Percentiles rank a stretch among this genome's conserved stretches.
Conservation (phyloP, 306 rosid genomes). For the Argentina anserina region DNA sequence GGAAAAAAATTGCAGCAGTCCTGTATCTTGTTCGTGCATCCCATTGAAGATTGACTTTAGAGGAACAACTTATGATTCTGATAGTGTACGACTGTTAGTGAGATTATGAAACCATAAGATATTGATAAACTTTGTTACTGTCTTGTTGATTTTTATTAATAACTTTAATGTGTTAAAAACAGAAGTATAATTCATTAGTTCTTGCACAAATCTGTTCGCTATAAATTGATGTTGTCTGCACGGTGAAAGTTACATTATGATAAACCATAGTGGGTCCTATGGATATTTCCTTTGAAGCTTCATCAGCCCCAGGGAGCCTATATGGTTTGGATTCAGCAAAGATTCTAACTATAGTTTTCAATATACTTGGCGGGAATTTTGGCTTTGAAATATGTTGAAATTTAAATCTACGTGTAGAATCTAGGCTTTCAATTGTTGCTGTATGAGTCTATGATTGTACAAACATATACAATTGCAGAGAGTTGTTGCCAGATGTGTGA, state of each 20-base stretch:
- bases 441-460: neutral
- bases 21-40: constrained; percentile 9
- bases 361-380: neutral
- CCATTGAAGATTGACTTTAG: constrained; percentile 6
- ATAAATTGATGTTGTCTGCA: neutral
- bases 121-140: neutral
- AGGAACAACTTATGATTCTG: constrained; percentile 4
- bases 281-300: neutral
- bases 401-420: neutral
- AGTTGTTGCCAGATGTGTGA: neutral
- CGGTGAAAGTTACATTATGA: neutral
- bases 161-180: neutral
- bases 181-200: neutral
- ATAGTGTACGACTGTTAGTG: neutral
- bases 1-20: neutral
- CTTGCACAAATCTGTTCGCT: neutral
- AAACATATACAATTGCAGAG: neutral
- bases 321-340: neutral
- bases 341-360: no score
- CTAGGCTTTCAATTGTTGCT: neutral
- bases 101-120: neutral
- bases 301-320: neutral
- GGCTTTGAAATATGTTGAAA: neutral
- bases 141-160: neutral
- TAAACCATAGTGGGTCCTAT: neutral